Percentiles rank a stretch among this genome's conserved stretches.
Conservation (phyloP, 805 yeast species). For the Wickerhamomyces bovis region DNA sequence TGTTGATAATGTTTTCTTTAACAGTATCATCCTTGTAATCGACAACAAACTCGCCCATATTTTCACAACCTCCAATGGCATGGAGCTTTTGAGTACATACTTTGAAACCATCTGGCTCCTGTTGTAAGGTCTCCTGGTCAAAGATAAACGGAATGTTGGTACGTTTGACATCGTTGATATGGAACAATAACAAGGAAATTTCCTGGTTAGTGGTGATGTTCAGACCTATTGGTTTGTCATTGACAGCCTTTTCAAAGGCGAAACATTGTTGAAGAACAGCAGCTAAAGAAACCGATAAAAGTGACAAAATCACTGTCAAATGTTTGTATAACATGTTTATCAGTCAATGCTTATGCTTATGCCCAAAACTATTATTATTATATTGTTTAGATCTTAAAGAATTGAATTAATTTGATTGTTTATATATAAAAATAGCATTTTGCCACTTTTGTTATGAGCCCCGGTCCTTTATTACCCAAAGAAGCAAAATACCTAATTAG, state of each 20-base stretch:
- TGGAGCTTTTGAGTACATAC: constrained; percentile 10
- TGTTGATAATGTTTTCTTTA: constrained; percentile 2
- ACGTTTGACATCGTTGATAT: constrained; percentile 3
- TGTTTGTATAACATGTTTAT: background rate
- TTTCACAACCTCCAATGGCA: constrained; percentile 7
- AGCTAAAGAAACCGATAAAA: background rate
- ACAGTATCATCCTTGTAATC: constrained; percentile 1
- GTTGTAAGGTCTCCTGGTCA: constrained; percentile 1
- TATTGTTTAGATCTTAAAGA: too few relatives aligned
- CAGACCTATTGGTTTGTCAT: constrained; percentile 15
- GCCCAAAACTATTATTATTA: too few relatives aligned
- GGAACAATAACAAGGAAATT: constrained; percentile 6
- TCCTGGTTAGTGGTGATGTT: background rate
- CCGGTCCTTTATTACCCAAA: background rate
- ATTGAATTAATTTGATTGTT: too few relatives aligned
- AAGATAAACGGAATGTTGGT: constrained; percentile 13
- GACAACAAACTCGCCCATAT: constrained; percentile 10
- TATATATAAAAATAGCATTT: too few relatives aligned
- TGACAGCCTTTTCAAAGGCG: constrained; percentile 26
- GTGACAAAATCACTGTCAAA: background rate
- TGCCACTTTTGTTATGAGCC: background rate
- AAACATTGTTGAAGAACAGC: background rate
- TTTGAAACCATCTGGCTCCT: constrained; percentile 8
- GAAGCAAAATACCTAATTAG: background rate
- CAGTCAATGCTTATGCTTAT: too few relatives aligned